Evolutionary conservation across 2,329 filamentous ascomycete genomes (phyloP), one percentile per base, ranked within the genome.

Genomic region (Alternaria novae-zelandiae): DNA sequence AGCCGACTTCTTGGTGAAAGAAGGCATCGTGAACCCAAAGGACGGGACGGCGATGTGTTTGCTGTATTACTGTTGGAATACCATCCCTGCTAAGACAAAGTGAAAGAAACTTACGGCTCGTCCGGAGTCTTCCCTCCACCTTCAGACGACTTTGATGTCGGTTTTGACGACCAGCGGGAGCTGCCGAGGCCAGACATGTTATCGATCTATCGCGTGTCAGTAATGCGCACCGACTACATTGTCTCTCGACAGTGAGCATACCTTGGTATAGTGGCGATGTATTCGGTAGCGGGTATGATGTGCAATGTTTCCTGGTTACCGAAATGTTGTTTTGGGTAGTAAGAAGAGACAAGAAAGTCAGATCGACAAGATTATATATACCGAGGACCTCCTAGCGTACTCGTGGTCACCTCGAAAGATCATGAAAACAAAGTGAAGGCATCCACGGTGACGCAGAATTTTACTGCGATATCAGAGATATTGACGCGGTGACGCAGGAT

Each of bases 251-350:
- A 28, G 26, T 28, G 26, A 1, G 26, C 28, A 30, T 30, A 30
- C 28, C 2, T 30, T 6, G 11, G 5, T 30, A 5, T 6, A 6
- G 11, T 30, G 5, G 28, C 3, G 28, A 30, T 30, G 28, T 30
- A 6, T 6, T 30, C 26, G 26, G 10, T 11, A 28, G 5, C 2
- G 1, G 11, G 2, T 28, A 1, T 1, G 10, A 12, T 28, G 2
- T 4, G 10, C 26, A 4, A 0, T 28, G 1, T 2, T 1, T 26
- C 8, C 6, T 46, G 20, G 44, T 23, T 0, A 2, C 6, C 7
- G 12, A 1, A 2, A 23, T 10, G 7, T 23, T 2, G 44, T 6
- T 46, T 20, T 10, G 5, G 1, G 20, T n/a, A 23, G 44, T 23
- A 46, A 46, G 0, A 6, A 25, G 20, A 10, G 4, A 20, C 1